Evolutionary conservation across 768 basidiomycete genomes (phyloP), one percentile per base, ranked within the genome.

Genomic region (Hydnomerulius pinastri): DNA sequence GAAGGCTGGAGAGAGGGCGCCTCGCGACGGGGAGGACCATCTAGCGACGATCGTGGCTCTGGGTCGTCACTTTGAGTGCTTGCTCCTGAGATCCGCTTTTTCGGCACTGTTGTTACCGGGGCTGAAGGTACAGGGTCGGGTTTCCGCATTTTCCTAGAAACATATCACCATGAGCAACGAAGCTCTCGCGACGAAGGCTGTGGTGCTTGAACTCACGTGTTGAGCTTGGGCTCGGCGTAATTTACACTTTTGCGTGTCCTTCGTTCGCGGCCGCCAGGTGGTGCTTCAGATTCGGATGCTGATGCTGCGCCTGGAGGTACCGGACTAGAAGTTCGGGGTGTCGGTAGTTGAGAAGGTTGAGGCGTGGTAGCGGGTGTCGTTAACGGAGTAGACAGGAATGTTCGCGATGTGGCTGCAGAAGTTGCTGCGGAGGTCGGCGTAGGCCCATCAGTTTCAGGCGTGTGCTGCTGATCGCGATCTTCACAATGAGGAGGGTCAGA

Each of bases 221-320:
- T 92, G 20, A 93, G 77, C 64, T 92, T 93, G 10, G 91, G 91
- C 62, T 93, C 91, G 0, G 90, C 75, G 57, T 93, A 92, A 65
- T 92, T 92, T 40, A 93, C 73, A 58, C 90, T 91, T 71, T 86
- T 92, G 40, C 91, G 77, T 17, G 76, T 65, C 43, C 79, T 72
- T 77, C 85, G 70, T 78, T 80, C 62, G 61, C 82, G 66, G 59
- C 75, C 57, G 46, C 60, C 64, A 28, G 33, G 51, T 28, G 60
- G 55, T 12, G 61, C 55, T 17, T 71, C 71, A 8, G 70, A 58
- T 46, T 69, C 69, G n/a, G 68, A 61, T 1, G 63, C 59, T 20
- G 69, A 63, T 40, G 67, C 61, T 53, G 72, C 61, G 8, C 71
- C 62, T 27, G 60, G 66, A 30, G 75, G 72, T 23, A 64, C 52